Base-by-base conservation (phyloP, 768 basidiomycete genomes). In the Phaffia australis region DNA sequence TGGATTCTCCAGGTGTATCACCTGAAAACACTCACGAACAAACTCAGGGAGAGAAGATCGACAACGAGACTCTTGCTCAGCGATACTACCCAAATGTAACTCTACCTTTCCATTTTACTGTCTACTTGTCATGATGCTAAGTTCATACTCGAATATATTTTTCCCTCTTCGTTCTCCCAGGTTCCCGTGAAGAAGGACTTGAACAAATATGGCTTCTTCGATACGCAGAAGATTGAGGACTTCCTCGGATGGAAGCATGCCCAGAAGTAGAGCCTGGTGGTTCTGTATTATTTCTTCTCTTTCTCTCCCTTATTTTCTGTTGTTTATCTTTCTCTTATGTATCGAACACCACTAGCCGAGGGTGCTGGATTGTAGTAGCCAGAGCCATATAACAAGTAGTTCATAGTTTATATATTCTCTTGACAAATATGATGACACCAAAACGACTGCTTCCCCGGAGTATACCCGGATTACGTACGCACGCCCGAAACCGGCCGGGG, bases 231-330 rank as follows among this genome's bases (percentile, higher is more conserved):
- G 63, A 32, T 50, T n/a, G 32, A 54, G 46, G 25, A 27, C 16
- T 63, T n/a, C 63, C 42, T 63, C 27, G 63, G 52, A 25, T 63
- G 63, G 63, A 63, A 32, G 19, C 63, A 63, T 55, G 27, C 56
- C 27, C 27, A 57, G 56, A 25, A 32, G 23, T 25, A 57, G 56
- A 42, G 35, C 35, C 11, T 42, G 35, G 11, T 42, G 11, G 35
- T 42, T 42, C 35, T 42, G 35, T 42, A 42, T 11, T 42, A 42
- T 42, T 42, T 42, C 35, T 42, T 11, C 11, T 42, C 4, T 42
- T 42, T 42, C 35, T 42, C 35, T 42, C 11, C 35, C n/a, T n/a
- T 42, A 11, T 42, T 11, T 42, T 42, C 11, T 4, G 11, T 11
- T 42, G 35, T 42, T 11, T 42, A 42, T 42, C 35, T 42, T 42